Evolutionary conservation across 495 filamentous ascomycete species (phyloP), one percentile per base, ranked within the genome.

Genomic region (Lasiosphaeriaceae sp.): DNA sequence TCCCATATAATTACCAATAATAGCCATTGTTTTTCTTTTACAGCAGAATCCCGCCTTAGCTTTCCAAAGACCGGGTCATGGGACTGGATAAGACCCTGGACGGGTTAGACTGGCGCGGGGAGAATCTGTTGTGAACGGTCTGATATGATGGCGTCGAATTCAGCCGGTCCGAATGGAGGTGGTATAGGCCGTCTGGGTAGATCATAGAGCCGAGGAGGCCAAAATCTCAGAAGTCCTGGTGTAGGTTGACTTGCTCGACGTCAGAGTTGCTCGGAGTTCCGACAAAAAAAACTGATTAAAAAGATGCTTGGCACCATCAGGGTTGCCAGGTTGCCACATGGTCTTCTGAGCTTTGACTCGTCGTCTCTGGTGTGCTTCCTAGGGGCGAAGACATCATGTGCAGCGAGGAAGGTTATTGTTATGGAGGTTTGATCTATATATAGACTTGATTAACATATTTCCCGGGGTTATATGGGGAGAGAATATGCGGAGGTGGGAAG

Each of bases 371-470:
- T 43, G n/a, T 16, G 8, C 5, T 43, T 14, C 39, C 5, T 5
- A 17, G 16, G 39, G 16, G 14, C 16, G n/a, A 43, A 12, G 9
- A 16, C n/a, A 9, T 43, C 14, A 43, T 17, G 39, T 12, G 14
- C 16, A 17, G n/a, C 39, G 39, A 5, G 39, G 16, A 4, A 12
- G 39, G 1, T 43, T 43, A 12, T 14, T 43, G 39, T 17, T 17
- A 14, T 17, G 14, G 5, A 16, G 39, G 14, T n/a, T 5, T 43
- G 8, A 12, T 43, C 39, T 43, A 43, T 43, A 16, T 5, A 16
- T 58, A 52, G 55, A 41, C 49, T 48, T 35, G 22, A 31, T 14
- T 29, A 37, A 41, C 43, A 20, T 31, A 26, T 56, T 41, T 48
- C n/a, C 47, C 43, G 39, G 49, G 48, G 43, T 51, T 51, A 24